Evolutionary conservation across 1,139 yeast genomes (phyloP), one percentile per base, ranked within the genome.

Genomic region (Blastobotrys ciferrii): DNA sequence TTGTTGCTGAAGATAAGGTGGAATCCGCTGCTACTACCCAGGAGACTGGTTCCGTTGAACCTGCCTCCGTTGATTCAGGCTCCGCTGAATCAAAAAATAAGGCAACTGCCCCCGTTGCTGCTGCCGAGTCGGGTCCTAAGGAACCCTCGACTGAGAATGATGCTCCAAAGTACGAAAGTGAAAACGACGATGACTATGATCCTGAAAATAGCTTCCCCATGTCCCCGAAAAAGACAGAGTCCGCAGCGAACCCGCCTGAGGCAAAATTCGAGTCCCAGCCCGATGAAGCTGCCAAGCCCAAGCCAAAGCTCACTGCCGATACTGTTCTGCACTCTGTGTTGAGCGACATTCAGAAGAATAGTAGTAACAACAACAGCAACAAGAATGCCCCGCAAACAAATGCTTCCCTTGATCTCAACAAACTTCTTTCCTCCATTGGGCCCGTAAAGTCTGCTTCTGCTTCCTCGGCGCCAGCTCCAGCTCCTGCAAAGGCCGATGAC

Each of bases 351-450:
- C 32, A 40, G 35, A 40, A 40, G 35, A 28, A 28, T 23, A 23
- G 28, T 23, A 23, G 28, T 25, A 45, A 11, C 32, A 39, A 30
- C 32, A 39, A 30, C 38, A 28, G 13, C 9, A 25, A 19, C 20
- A 31, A 45, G 11, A 14, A 36, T n/a, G 12, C 37, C 40, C 38
- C 32, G 2, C 39, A 28, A n/a, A 15, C 43, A 9, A 19, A 25
- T 23, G 19, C 46, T 31, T 32, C 51, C 12, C 48, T 46, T 17
- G 58, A 55, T 40, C 41, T 55, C 42, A 49, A 51, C 46, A 55
- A 53, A 28, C 38, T 55, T 11, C 48, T 55, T 50, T 76, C 82
- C 54, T 39, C 51, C 19, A 45, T 47, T 31, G 45, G 42, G 14
- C 42, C 44, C 23, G 33, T 43, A 6, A 42, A 47, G 31, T 11